Percentiles rank a stretch among this genome's conserved stretches.
Conservation (phyloP, 2,329 filamentous ascomycete species). For the Alternaria sp. region DNA sequence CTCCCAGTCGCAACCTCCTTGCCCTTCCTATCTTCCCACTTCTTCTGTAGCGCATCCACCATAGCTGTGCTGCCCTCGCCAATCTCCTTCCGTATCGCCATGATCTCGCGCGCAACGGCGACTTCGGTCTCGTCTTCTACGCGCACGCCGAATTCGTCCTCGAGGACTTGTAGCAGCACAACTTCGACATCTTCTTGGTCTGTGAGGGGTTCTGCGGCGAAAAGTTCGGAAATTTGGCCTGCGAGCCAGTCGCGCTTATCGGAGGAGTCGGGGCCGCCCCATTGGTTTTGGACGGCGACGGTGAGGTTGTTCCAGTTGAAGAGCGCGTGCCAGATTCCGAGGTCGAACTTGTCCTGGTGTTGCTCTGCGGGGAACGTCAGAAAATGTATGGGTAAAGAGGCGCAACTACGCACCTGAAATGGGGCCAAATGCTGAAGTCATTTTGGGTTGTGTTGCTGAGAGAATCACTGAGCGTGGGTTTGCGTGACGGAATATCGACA, state of each 20-base stretch:
- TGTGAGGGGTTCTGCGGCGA: conserved; percentile 65
- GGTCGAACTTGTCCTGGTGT: conserved; percentile 66
- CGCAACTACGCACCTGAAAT: background rate
- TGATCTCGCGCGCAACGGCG: conserved; percentile 74
- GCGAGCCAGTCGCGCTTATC: conserved; percentile 98
- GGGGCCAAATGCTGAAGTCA: conserved; percentile 12
- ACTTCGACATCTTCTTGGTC: conserved; percentile 83
- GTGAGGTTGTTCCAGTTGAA: conserved; percentile 88
- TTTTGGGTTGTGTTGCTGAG: conserved; percentile 1
- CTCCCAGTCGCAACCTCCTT: conserved; percentile 58
- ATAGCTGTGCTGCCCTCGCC: conserved; percentile 69
- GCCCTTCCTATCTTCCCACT: conserved; percentile 68
- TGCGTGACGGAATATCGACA: conserved; percentile 8
- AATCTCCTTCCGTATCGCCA: conserved; percentile 70
- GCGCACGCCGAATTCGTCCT: conserved; percentile 93
- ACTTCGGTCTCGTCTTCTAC: conserved; percentile 88
- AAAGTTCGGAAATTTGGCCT: conserved; percentile 82
- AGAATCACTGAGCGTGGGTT: conserved; percentile 2
- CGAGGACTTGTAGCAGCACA: conserved; percentile 86
- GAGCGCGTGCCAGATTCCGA: conserved; percentile 82
- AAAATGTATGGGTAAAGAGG: background rate
- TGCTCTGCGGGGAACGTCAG: conserved; percentile 29
- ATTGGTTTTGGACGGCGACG: conserved; percentile 83
- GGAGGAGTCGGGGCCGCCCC: conserved; percentile 81
- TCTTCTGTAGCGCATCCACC: conserved; percentile 67